Evolutionary conservation across 2,329 filamentous ascomycete genomes (phyloP), one percentile per base, ranked within the genome.

Genomic region (Verticillium nonalfalfae): DNA sequence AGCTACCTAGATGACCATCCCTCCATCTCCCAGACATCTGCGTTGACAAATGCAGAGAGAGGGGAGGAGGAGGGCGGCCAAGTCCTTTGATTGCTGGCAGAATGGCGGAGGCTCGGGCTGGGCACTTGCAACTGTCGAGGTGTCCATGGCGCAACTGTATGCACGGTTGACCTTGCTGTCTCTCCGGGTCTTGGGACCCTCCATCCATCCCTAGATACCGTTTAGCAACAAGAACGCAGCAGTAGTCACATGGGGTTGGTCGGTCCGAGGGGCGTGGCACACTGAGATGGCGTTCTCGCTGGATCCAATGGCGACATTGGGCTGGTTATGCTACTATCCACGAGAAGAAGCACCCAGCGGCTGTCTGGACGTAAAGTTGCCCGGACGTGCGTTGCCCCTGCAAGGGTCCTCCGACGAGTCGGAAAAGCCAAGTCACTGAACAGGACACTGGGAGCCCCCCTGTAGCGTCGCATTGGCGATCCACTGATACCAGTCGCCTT

Each of bases 61-160:
- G 26, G 26, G 26, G 26, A 31, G 45, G 45, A 52, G 55, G 55
- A 57, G 31, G 55, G 55, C 35, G 10, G 18, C 10, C n/a, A 15
- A 35, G 9, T 34, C 33, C 35, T 36, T 36, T 57, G n/a, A 57
- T 35, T 56, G 31, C 31, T 56, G 54, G 54, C 54, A 57, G 55
- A 35, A 39, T 34, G 33, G 34, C 45, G 45, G 45, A 52, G 45
- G 18, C 45, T 52, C 18, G 18, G 34, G 55, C 55, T 57, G 31
- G 55, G 55, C 31, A 57, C 55, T 57, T 57, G 55, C 55, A 57
- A 57, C 55, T 57, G 35, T 36, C 34, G 55, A 57, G 35, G 55
- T 34, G 34, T 36, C 55, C 45, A 57, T 57, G 55, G 33, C 33
- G 35, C 45, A 52, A 52, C 35, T 34, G 55, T 52, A 52, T 52